phyloP scores from a whole-genome alignment of 257 asterid genomes.

The Henckelia pumila region DNA sequence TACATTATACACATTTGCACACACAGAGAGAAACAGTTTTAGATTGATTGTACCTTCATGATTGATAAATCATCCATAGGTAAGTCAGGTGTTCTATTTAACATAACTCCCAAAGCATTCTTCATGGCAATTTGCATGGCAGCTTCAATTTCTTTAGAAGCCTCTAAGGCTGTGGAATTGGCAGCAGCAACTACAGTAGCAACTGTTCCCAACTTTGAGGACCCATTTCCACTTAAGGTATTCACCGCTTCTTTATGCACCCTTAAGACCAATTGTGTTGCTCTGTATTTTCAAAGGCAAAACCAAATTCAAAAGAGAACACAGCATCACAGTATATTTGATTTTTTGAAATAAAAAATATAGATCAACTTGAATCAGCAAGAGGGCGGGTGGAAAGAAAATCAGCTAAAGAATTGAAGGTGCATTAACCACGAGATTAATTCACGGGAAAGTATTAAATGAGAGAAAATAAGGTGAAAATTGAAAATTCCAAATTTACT shows the following conservation, averaged over 20 bases:
- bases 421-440: neutral
- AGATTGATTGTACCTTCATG: conserved; percentile 68
- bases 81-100: conserved; percentile 60
- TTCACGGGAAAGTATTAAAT: neutral
- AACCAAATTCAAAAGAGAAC: conserved; percentile 18
- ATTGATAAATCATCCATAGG: conserved; percentile 95
- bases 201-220: conserved; percentile 85
- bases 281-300: conserved; percentile 47
- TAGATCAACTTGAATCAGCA: conserved; percentile 13
- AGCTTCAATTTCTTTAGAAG: conserved; percentile 94
- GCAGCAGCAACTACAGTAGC: conserved; percentile 99
- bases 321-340: neutral
- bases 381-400: conserved; percentile 7
- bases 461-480: conserved; percentile 2
- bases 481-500: no score
- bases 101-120: conserved; percentile 87
- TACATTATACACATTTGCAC: neutral
- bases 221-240: conserved; percentile 95
- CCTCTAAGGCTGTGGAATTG: conserved; percentile 91
- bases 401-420: conserved; percentile 1
- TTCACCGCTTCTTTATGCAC: conserved; percentile 99
- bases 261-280: conserved; percentile 85
- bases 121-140: conserved; percentile 94
- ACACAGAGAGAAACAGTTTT: neutral
- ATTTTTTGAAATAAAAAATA: neutral